phyloP scores from a whole-genome alignment of 2,329 filamentous ascomycete species.

The Colletotrichum sp. region DNA sequence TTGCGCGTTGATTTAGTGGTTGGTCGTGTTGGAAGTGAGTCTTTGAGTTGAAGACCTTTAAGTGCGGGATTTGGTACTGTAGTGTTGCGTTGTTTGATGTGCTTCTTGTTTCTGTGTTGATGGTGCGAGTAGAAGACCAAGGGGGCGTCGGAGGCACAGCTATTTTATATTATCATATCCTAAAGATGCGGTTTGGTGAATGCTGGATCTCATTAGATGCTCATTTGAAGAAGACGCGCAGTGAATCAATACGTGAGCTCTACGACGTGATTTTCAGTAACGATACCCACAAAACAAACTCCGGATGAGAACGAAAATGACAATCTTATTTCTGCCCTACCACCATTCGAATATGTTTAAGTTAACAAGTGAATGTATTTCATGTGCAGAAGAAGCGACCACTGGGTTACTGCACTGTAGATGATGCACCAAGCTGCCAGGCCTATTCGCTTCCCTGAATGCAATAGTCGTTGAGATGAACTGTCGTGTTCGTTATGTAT shows the following conservation, averaged over 20 bases:
- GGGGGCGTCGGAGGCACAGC: neutral
- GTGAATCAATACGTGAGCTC: neutral
- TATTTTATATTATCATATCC: neutral
- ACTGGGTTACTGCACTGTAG: neutral
- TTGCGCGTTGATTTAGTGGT: neutral
- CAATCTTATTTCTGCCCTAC: neutral
- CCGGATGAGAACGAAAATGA: neutral
- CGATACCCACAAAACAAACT: neutral
- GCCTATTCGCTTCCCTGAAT: neutral
- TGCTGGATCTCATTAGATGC: neutral
- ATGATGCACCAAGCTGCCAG: neutral
- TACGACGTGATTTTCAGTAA: neutral
- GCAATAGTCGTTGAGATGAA: neutral
- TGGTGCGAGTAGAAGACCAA: neutral
- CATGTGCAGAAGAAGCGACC: neutral
- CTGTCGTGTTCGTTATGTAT: neutral
- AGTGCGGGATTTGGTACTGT: neutral
- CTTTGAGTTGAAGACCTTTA: neutral
- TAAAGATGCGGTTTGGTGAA: neutral
- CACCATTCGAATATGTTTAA: neutral
- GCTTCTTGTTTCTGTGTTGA: neutral
- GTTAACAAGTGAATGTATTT: neutral
- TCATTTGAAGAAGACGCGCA: neutral
- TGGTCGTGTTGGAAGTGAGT: neutral
- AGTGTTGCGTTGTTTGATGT: neutral